These are phyloP conservation scores for Ambrosia trifida DNA, from an alignment of 129 eudicot genomes.

Conservation along the genomic window DNA sequence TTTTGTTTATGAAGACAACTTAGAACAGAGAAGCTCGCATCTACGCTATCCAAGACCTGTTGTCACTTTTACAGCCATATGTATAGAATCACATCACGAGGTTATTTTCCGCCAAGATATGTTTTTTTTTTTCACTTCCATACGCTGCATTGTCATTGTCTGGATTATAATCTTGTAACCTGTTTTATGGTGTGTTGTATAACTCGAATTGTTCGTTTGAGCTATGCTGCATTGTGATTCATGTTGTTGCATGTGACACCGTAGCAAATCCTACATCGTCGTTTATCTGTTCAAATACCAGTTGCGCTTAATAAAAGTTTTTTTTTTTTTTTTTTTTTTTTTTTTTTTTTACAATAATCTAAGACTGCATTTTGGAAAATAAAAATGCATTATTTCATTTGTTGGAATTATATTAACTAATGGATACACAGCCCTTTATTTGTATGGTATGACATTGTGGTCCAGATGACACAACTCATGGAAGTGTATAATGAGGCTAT, in stretches of 20 bases:
- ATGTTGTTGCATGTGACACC: neutral
- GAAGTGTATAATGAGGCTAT: no score
- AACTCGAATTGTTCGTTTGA: neutral
- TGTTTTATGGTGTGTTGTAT: constrained; percentile 8
- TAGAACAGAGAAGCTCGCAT: constrained; percentile 11
- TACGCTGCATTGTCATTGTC: neutral
- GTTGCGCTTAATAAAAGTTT: no score
- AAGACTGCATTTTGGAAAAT: no score
- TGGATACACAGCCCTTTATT: no score
- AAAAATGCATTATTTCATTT: no score
- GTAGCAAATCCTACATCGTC: neutral
- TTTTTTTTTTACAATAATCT: no score
- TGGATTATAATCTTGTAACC: no score
- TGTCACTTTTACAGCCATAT: constrained; percentile 13
- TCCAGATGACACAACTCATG: no score
- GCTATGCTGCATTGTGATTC: neutral
- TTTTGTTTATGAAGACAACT: constrained; percentile 10
- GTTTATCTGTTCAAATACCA: neutral
- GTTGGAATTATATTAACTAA: no score
- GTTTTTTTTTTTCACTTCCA: neutral
- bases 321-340: no score
- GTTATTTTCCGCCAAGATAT: neutral
- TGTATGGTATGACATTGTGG: no score
- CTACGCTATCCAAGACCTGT: constrained; percentile 5
- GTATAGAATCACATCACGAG: constrained; percentile 2